phyloP scores from a whole-genome alignment of 2,329 filamentous ascomycete species.

The Sarocladiaceae sp. region DNA sequence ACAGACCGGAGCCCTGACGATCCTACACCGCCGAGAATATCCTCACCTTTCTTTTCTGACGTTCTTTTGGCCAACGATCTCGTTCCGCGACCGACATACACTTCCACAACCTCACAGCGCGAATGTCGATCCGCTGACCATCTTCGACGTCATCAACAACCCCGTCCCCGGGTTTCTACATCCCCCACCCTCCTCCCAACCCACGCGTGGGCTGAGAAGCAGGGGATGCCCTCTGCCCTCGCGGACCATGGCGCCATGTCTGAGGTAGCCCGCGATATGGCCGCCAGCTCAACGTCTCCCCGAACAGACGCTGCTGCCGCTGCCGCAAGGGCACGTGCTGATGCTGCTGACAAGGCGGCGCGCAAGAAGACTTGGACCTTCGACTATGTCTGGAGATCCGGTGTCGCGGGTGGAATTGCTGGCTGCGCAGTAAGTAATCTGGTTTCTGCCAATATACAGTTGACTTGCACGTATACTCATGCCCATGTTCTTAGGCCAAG shows the following conservation, averaged over 20 bases:
- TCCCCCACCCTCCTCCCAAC: slow-evolving; percentile 9
- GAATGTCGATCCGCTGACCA: slow-evolving; percentile 2
- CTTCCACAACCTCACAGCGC: not conserved
- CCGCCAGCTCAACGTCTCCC: not conserved
- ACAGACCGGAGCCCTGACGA: not conserved
- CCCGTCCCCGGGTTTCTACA: slow-evolving; percentile 14
- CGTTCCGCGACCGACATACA: not conserved
- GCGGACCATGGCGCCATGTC: slow-evolving; percentile 57
- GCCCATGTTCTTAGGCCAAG: slow-evolving; percentile 64
- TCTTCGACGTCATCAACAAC: not conserved
- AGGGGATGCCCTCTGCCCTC: slow-evolving; percentile 51
- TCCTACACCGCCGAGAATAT: not conserved
- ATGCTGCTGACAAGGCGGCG: slow-evolving; percentile 20
- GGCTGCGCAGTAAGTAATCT: slow-evolving; percentile 77
- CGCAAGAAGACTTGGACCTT: slow-evolving; percentile 58
- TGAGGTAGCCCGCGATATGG: slow-evolving; percentile 35
- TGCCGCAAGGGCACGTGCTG: slow-evolving; percentile 22
- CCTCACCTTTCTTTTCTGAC: not conserved
- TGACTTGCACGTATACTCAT: slow-evolving; percentile 12
- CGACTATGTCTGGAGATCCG: slow-evolving; percentile 80
- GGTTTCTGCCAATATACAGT: not conserved
- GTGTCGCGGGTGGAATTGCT: slow-evolving; percentile 82
- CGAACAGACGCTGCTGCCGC: slow-evolving; percentile 19
- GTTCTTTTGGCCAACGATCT: not conserved
- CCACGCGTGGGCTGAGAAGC: not conserved